These are phyloP conservation scores for Tylopilus subfusipes DNA, from an alignment of 768 basidiomycete genomes.

Conservation along the genomic window DNA sequence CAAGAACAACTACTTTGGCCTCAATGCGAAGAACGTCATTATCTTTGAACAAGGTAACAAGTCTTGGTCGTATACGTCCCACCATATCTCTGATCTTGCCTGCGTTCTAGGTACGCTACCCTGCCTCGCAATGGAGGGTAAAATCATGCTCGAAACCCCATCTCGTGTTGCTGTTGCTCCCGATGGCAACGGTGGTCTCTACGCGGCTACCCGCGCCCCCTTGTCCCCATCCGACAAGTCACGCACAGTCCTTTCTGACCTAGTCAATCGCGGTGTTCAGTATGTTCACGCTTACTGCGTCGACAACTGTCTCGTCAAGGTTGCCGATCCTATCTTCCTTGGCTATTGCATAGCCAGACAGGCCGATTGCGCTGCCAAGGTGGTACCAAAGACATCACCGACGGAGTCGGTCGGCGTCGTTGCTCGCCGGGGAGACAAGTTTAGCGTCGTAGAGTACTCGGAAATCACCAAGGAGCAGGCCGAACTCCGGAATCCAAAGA, in stretches of 20 bases:
- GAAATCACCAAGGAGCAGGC: constrained; percentile 90
- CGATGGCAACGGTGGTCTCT: constrained; percentile 96
- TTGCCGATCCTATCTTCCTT: constrained; percentile 96
- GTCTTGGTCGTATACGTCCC: constrained; percentile 1
- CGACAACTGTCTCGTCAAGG: constrained; percentile 97
- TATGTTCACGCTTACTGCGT: constrained; percentile 97
- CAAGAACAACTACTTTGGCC: constrained; percentile 75
- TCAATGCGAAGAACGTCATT: constrained; percentile 74
- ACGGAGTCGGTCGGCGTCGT: constrained; percentile 95
- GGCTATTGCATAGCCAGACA: constrained; percentile 89
- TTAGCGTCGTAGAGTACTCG: constrained; percentile 94
- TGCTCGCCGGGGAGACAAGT: constrained; percentile 77
- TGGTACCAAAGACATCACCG: constrained; percentile 84
- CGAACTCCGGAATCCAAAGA: constrained; percentile 61
- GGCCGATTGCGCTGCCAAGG: constrained; percentile 92
- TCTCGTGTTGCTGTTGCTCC: constrained; percentile 91
- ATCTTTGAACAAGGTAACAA: constrained; percentile 93
- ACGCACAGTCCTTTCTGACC: constrained; percentile 79
- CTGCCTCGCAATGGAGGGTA: constrained; percentile 91
- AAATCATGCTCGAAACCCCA: constrained; percentile 79
- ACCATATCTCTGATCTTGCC: background rate
- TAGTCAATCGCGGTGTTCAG: constrained; percentile 67
- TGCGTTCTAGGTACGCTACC: constrained; percentile 77
- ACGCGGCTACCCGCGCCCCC: constrained; percentile 85
- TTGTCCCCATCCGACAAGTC: constrained; percentile 56